These are phyloP conservation scores for Yamadazyma tumulicola DNA, from an alignment of 805 yeast species.

Conservation along the genomic window DNA sequence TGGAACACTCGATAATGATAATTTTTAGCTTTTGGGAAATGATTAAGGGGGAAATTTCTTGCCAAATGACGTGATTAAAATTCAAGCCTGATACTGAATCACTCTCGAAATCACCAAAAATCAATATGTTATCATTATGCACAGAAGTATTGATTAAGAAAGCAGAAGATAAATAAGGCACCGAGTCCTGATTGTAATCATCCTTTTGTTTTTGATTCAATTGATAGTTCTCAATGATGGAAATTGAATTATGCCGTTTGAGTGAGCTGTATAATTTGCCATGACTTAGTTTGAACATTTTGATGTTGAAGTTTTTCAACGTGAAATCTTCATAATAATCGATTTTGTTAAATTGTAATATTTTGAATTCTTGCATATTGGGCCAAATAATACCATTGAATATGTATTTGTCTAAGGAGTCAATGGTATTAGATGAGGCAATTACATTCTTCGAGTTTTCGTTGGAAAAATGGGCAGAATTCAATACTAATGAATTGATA, in stretches of 20 bases:
- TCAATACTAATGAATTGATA: slow-evolving; percentile 61
- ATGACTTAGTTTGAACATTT: slow-evolving; percentile 32
- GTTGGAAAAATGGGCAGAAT: slow-evolving; percentile 53
- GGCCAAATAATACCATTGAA: slow-evolving; percentile 88
- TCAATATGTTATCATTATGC: slow-evolving; percentile 40
- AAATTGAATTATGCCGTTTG: slow-evolving; percentile 18
- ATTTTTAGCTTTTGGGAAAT: slow-evolving; percentile 39
- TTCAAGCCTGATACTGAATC: slow-evolving; percentile 46
- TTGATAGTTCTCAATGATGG: slow-evolving; percentile 15
- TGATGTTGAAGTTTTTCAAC: slow-evolving; percentile 21
- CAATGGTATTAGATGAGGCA: slow-evolving; percentile 53
- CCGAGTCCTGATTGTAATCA: background rate
- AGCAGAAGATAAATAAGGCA: slow-evolving; percentile 49
- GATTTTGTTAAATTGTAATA: slow-evolving; percentile 19
- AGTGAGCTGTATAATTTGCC: slow-evolving; percentile 18
- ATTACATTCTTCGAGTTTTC: slow-evolving; percentile 40
- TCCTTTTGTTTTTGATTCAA: background rate
- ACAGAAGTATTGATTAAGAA: slow-evolving; percentile 41
- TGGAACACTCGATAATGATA: slow-evolving; percentile 77
- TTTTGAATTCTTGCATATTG: slow-evolving; percentile 40
- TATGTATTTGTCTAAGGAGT: slow-evolving; percentile 49
- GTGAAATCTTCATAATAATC: slow-evolving; percentile 11
- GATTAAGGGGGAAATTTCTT: slow-evolving; percentile 45
- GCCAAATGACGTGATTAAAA: slow-evolving; percentile 53
- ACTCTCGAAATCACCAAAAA: slow-evolving; percentile 85